Base-by-base conservation (phyloP, 352 stramenopile species). In the Thraustochytrium sp. region DNA sequence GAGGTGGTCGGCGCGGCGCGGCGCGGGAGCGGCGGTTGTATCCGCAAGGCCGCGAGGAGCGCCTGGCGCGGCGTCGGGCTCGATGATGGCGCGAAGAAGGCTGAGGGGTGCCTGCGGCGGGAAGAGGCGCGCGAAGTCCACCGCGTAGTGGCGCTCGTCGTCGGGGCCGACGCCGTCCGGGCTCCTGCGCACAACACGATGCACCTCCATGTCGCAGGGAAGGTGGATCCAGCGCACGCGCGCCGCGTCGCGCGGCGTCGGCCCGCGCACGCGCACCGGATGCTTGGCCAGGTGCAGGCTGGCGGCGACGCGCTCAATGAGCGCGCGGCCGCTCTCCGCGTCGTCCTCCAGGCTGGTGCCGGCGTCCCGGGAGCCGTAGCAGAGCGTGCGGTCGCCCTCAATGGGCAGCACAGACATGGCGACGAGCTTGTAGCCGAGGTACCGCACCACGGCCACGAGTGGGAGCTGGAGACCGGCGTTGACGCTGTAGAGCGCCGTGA, bases 61-160 rank as follows among this genome's bases (percentile, higher is more conserved):
- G 5, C 42, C 23, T 68, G 44, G 8, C 4, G 11, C 56, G 56
- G 18, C 11, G 9, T 5, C 56, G 56, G 13, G 3, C 56, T 37
- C 34, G 9, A 75, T 9, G 21, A 75, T 23, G 23, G 38, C 51
- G 9, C 29, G n/a, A 21, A 80, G 34, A 46, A 34, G 3, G 5
- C 8, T 5, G 4, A 8, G 48, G 18, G 38, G 53, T n/a, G 74
- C 51, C 46, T 82, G 49, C 1, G 74, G 74, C 61, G 74, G 74
- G 53, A 82, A 82, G 40, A 82, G 74, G 38, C 74, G 74, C 3
- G 74, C 74, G 26, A 82, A 82, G 56, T 82, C 74, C 23, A 82
- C 74, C 26, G 31, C 51, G 29, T 82, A 82, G 23, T 53, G 38
- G 38, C 53, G 74, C 36, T 44, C 36, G 1, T 72, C 59, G 26